Base-by-base conservation (phyloP, 192 early-diverging fungal species). In the Linnemannia elongata region DNA sequence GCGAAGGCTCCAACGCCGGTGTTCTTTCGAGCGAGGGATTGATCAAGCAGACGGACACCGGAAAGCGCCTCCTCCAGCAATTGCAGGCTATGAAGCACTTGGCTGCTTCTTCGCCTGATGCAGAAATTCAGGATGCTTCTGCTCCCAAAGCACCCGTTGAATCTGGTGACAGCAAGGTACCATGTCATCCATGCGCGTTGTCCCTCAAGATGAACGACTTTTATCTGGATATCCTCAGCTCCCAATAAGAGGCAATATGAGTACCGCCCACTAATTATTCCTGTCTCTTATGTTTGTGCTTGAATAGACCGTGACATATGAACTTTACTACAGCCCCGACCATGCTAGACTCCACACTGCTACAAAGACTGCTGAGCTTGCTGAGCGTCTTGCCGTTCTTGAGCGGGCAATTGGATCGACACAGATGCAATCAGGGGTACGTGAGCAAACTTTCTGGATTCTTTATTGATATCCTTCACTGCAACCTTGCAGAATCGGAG, bases 331-430 rank as follows among this genome's bases (percentile, higher is more conserved):
- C 76, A 94, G 92, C 27, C 94, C 94, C 20, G 91, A 93, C 42
- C 90, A 93, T 35, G 88, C 91, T 17, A 90, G 90, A 75, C 57
- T 90, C 27, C 89, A 90, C 42, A 89, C 91, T 22, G 89, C 92
- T 36, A 89, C 89, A 33, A 93, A 95, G 72, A 80, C 93, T 47
- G 84, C 90, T 12, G 92, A 95, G 22, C 78, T 96, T 13, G 96
- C 96, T 74, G 88, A 91, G 22, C 91, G 96, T 41, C 90, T 96
- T 77, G 90, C 95, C 33, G 83, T 87, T 52, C 83, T 96, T 47
- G 96, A 96, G 79, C 92, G 90, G 69, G 85, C 96, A 27, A 82
- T 96, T 57, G 96, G 96, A 24, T 89, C 92, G 9, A 92, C 92
- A 44, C 90, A 90, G 47, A 90, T 94, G 69, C 91, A 96, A 76